phyloP scores from a whole-genome alignment of 306 rosid genomes.

The Quercus alba region DNA sequence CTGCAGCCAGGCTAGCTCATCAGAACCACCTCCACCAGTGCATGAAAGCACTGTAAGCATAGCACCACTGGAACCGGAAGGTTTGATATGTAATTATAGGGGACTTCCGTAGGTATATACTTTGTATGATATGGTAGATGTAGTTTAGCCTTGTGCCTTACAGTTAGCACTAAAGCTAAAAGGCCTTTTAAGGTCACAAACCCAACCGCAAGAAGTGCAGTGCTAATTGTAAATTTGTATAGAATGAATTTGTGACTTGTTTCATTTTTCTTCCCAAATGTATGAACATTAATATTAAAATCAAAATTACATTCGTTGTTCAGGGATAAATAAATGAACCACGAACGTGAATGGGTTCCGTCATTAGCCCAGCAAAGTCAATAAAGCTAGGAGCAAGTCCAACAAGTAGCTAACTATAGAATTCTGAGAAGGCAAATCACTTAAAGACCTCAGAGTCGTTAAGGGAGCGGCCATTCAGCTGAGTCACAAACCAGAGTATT shows the following conservation, averaged over 20 bases:
- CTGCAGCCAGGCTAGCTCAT: conserved; percentile 33
- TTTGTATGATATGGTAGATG: background rate
- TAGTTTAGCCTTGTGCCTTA: background rate
- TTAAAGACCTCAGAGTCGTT: background rate
- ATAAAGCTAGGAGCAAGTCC: background rate
- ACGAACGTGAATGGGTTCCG: background rate
- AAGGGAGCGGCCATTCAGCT: conserved; percentile 1
- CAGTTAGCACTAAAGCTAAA: background rate
- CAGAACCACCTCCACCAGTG: conserved; percentile 26
- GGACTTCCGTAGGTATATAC: conserved; percentile 20
- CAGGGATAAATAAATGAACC: conserved; percentile 5
- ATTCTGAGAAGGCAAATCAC: conserved; percentile 27
- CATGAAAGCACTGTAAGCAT: conserved; percentile 44
- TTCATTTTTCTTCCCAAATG: conserved; percentile 13
- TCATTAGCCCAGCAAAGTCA: background rate
- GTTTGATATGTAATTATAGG: conserved; percentile 48
- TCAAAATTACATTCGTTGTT: conserved; percentile 20
- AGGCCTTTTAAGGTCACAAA: background rate
- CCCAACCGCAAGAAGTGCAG: conserved; percentile 13
- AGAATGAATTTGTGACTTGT: conserved; percentile 10
- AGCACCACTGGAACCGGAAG: conserved; percentile 60
- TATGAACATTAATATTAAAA: conserved; percentile 11
- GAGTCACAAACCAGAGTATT: conserved; percentile 1
- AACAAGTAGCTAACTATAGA: conserved; percentile 25
- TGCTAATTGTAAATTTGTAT: conserved; percentile 16